These are phyloP conservation scores for Tuber borchii DNA, from an alignment of 495 filamentous ascomycete genomes.

Conservation along the genomic window DNA sequence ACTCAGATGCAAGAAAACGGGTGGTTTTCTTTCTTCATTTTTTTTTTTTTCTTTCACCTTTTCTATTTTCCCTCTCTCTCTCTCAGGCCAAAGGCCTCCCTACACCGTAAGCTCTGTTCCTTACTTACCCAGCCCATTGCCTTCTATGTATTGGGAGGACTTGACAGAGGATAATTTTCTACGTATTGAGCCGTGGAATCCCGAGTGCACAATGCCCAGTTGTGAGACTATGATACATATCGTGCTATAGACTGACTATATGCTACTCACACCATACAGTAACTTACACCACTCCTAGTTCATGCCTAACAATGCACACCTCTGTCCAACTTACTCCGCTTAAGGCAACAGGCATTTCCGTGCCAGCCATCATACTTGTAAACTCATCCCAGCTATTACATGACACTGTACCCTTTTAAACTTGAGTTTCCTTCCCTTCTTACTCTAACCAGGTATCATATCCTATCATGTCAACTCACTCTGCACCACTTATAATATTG, in stretches of 20 bases:
- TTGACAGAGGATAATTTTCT: not conserved
- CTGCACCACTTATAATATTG: not conserved
- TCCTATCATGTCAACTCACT: not conserved
- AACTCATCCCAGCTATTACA: not conserved
- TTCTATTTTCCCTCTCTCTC: slow-evolving; percentile 1
- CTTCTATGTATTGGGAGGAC: not conserved
- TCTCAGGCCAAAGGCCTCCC: not conserved
- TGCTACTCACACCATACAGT: not conserved
- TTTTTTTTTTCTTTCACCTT: too few species aligned
- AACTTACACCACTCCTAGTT: not conserved
- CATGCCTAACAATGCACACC: not conserved
- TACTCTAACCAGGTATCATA: not conserved
- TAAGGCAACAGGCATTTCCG: not conserved
- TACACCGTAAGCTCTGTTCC: not conserved
- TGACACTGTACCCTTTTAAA: not conserved
- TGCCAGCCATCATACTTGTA: not conserved
- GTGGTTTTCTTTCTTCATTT: slow-evolving; percentile 11
- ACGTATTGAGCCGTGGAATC: not conserved
- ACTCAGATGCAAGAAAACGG: slow-evolving; percentile 11
- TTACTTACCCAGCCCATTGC: not conserved
- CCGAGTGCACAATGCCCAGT: not conserved
- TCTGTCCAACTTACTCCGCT: not conserved
- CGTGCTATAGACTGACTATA: not conserved
- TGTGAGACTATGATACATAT: not conserved
- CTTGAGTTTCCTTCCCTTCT: not conserved